phyloP scores from a whole-genome alignment of 108 stramenopile species.

The Schizochytrium sp. region DNA sequence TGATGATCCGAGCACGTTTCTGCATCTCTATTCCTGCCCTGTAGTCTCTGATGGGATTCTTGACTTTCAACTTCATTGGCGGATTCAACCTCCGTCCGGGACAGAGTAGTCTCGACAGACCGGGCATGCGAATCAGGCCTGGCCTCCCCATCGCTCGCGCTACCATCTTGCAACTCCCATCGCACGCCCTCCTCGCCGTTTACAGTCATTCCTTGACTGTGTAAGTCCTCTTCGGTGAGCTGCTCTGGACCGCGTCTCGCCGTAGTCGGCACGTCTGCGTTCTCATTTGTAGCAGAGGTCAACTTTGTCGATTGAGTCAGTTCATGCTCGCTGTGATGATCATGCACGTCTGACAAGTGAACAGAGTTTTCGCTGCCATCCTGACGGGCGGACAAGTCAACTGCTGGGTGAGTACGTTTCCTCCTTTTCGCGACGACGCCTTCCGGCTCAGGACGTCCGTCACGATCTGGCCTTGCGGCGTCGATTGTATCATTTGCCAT shows the following conservation, averaged over 20 bases:
- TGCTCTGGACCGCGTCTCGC: neutral
- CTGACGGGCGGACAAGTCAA: neutral
- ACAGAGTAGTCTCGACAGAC: neutral
- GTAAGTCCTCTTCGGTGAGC: neutral
- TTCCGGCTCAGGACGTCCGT: neutral
- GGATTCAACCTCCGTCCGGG: neutral
- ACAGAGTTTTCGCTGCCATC: neutral
- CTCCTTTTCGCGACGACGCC: neutral
- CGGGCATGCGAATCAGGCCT: neutral
- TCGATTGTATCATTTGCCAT: neutral
- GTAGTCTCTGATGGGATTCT: no score
- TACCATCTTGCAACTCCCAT: neutral
- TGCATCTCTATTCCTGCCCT: no score
- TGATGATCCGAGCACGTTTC: no score
- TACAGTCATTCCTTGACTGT: neutral
- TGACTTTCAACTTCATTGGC: no score
- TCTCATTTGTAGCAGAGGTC: neutral
- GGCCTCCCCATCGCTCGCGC: neutral
- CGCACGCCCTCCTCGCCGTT: neutral
- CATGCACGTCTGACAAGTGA: neutral
- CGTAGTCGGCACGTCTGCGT: neutral
- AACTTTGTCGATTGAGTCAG: neutral
- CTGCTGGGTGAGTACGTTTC: neutral
- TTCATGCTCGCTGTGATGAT: neutral
- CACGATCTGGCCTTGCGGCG: neutral